Conservation (phyloP, 192 early-diverging fungal species). For the Coemansia nantahalensis region DNA sequence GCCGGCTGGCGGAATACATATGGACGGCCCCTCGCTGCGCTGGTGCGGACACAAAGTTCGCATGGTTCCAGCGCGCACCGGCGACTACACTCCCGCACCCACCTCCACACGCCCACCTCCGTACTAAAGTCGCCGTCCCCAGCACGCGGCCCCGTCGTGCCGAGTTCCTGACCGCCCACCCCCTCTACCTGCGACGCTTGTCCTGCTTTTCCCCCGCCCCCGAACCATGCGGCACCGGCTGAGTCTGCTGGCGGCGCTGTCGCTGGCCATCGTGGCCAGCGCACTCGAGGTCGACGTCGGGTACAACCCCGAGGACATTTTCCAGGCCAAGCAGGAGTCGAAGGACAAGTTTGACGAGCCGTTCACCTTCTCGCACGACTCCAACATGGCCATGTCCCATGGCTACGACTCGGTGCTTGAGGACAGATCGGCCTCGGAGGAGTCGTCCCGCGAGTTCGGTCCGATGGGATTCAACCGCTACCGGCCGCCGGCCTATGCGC, state of each 20-base stretch:
- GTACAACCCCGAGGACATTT: conserved; percentile 22
- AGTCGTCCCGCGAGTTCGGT: not conserved
- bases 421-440: not conserved
- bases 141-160: too few relatives aligned
- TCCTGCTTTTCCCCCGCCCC: not conserved
- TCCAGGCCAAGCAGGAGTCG: conserved; percentile 16
- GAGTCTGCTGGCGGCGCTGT: conserved; percentile 17
- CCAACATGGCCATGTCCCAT: conserved; percentile 27
- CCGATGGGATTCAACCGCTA: too few relatives aligned
- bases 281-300: conserved; percentile 24
- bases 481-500: too few relatives aligned
- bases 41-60: not conserved
- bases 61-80: too few relatives aligned
- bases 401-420: conserved; percentile 8
- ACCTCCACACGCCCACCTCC: too few relatives aligned
- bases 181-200: too few relatives aligned
- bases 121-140: too few relatives aligned
- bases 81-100: too few relatives aligned
- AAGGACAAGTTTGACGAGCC: conserved; percentile 27
- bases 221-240: conserved; percentile 20
- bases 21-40: not conserved
- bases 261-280: conserved; percentile 8
- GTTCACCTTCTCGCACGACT: conserved; percentile 31
- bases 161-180: too few relatives aligned
- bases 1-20: not conserved